Evolutionary conservation across 768 basidiomycete genomes (phyloP), one percentile per base, ranked within the genome.

Genomic region (Suillus lakei): DNA sequence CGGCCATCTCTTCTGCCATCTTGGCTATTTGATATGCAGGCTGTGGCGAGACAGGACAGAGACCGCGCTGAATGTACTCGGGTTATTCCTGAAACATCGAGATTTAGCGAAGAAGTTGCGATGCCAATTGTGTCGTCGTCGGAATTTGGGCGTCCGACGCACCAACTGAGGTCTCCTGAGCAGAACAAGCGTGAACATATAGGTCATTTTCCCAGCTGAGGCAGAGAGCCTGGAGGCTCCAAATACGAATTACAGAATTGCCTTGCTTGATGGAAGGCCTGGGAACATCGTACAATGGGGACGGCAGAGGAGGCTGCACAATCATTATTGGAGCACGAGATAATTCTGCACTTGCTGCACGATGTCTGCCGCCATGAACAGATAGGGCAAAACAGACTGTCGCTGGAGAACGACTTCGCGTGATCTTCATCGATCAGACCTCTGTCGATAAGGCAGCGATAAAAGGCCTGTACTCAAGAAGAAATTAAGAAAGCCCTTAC

Each of bases 171-270:
- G 8, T 56, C 55, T 16, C 3, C 2, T 38, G 55, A 8, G 15
- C 55, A 56, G 36, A 56, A 56, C 23, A 23, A 38, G 15, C 9
- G 36, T 26, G 15, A 5, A 56, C 55, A 56, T 26, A 16, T 26
- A 15, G 55, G 34, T 26, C 55, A 56, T 34, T 26, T 23, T 4
- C 55, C 36, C 55, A 56, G 7, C 7, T 15, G 46, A 30, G 43
- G 46, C 30, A 32, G 18, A 36, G 18, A n/a, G 13, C 60, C 46
- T 18, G 28, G 46, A 30, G 26, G 9, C 46, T 61, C 28, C 23
- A 61, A n/a, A 61, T 46, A 61, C 26, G 60, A 53, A 61, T 13
- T 43, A n/a, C 60, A 61, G 13, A 28, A 55, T 51, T 13, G 44
- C 46, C 9, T 13, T 9, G 26, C 6, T 18, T 26, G 44, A 32